Percentiles rank a stretch among this genome's conserved stretches.
Conservation (phyloP, 1,284 basidiomycete species). For the Trichosporon coremiiforme region DNA sequence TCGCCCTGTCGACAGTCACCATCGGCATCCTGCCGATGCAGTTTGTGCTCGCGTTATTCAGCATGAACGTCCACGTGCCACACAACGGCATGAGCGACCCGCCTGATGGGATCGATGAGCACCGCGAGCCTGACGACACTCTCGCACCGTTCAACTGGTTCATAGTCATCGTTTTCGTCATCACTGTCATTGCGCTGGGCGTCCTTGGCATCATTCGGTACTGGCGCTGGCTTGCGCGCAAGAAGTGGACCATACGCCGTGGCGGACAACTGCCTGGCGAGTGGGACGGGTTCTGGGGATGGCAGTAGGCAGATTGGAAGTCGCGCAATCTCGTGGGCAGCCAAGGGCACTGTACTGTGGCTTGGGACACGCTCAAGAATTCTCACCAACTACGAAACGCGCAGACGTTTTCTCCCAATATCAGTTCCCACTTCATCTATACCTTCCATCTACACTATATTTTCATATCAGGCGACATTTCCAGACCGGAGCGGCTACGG, state of each 20-base stretch:
- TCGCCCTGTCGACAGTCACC: slow-evolving; percentile 69
- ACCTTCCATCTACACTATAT: too few relatives aligned
- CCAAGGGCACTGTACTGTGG: too few relatives aligned
- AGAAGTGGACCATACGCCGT: slow-evolving; percentile 39
- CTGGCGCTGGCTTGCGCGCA: slow-evolving; percentile 49
- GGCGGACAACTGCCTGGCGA: slow-evolving; percentile 38
- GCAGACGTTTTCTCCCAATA: too few relatives aligned
- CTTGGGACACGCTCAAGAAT: too few relatives aligned
- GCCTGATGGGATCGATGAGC: slow-evolving; percentile 26
- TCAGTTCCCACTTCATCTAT: too few relatives aligned
- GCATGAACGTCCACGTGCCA: slow-evolving; percentile 63
- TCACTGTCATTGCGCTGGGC: slow-evolving; percentile 45
- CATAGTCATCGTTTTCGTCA: slow-evolving; percentile 43
- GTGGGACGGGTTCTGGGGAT: slow-evolving; percentile 54
- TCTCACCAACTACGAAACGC: too few relatives aligned
- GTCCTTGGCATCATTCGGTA: slow-evolving; percentile 51
- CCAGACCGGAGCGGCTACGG: too few relatives aligned
- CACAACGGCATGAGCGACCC: slow-evolving; percentile 48
- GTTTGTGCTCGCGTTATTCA: slow-evolving; percentile 65
- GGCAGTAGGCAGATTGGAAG: slow-evolving; percentile 28
- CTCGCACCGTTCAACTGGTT: slow-evolving; percentile 48
- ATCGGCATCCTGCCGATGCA: slow-evolving; percentile 72
- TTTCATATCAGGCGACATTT: too few relatives aligned
- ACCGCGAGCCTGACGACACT: slow-evolving; percentile 41
- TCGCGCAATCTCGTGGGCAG: too few relatives aligned